These are phyloP conservation scores for Kernera saxatilis DNA, from an alignment of 345 rosid genomes.

Conservation along the genomic window DNA sequence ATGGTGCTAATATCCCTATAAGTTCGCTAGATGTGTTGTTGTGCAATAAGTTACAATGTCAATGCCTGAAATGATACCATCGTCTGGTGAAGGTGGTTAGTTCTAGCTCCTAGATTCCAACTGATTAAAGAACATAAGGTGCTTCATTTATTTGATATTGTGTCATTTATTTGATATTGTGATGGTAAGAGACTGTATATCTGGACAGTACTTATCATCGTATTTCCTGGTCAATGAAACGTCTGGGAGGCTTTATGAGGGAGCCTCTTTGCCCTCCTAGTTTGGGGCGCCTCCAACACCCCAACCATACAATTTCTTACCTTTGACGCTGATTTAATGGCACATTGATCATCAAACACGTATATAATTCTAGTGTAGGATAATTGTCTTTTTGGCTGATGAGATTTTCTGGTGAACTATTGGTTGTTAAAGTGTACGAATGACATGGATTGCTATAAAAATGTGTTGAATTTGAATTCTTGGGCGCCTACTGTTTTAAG, in stretches of 20 bases:
- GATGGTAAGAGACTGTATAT: not conserved
- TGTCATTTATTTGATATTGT: no score
- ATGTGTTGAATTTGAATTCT: not conserved
- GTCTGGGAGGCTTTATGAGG: no score
- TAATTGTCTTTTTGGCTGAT: not conserved
- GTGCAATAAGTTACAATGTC: not conserved
- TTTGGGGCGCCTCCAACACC: no score
- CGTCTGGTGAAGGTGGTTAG: slow-evolving; percentile 17
- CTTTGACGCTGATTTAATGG: not conserved
- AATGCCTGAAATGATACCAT: slow-evolving; percentile 3
- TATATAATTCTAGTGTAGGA: not conserved
- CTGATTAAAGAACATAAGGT: not conserved
- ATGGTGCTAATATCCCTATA: not conserved
- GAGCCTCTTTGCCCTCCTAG: no score
- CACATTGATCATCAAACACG: not conserved
- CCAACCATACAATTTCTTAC: not conserved
- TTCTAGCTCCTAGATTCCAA: not conserved
- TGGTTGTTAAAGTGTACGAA: not conserved
- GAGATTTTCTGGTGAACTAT: not conserved
- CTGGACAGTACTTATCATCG: not conserved
- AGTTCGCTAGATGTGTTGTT: not conserved
- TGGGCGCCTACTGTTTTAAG: not conserved
- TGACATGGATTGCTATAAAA: not conserved
- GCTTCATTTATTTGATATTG: no score
- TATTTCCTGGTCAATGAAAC: not conserved